Evolutionary conservation across 192 early-diverging fungal species (phyloP).

Genomic region (Allomyces macrogynus): DNA sequence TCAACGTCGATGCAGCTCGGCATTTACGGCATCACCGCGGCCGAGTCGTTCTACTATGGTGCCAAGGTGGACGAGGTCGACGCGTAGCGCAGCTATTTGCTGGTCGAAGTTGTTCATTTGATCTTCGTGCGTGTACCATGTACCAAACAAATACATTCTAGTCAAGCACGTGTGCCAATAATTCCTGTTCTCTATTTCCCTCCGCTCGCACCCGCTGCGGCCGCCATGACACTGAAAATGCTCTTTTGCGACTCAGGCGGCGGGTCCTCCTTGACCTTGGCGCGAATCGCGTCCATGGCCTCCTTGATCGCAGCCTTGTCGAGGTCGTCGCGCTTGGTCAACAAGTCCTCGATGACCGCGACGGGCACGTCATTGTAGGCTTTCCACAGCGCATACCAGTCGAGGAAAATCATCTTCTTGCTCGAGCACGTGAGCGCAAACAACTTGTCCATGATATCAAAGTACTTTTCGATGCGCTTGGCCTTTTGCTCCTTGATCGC

Average conservation of each 20-base stretch:
- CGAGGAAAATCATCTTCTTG: slow-evolving; percentile 66
- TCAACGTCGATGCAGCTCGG: background rate
- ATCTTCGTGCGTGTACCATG: too few species aligned
- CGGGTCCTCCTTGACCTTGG: slow-evolving; percentile 36
- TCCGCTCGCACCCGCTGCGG: too few species aligned
- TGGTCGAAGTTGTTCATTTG: too few species aligned
- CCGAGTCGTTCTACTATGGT: background rate
- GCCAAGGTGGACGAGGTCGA: background rate
- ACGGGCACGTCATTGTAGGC: slow-evolving; percentile 79
- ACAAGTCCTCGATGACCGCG: slow-evolving; percentile 76
- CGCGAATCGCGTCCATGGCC: slow-evolving; percentile 60
- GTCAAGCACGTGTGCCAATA: too few species aligned
- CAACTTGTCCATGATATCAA: slow-evolving; percentile 64
- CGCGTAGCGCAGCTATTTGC: too few species aligned
- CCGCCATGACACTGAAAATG: background rate
- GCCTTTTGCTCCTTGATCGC: background rate
- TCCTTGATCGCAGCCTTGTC: slow-evolving; percentile 65
- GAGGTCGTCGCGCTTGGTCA: slow-evolving; percentile 75
- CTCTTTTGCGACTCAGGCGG: background rate
- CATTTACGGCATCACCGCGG: background rate
- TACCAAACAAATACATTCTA: too few species aligned
- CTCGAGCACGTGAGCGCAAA: slow-evolving; percentile 58
- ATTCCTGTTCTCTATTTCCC: too few species aligned
- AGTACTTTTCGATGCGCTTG: slow-evolving; percentile 25
- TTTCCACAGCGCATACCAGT: slow-evolving; percentile 78